Conservation (phyloP, 495 filamentous ascomycete genomes). For the Neurospora pannonica region DNA sequence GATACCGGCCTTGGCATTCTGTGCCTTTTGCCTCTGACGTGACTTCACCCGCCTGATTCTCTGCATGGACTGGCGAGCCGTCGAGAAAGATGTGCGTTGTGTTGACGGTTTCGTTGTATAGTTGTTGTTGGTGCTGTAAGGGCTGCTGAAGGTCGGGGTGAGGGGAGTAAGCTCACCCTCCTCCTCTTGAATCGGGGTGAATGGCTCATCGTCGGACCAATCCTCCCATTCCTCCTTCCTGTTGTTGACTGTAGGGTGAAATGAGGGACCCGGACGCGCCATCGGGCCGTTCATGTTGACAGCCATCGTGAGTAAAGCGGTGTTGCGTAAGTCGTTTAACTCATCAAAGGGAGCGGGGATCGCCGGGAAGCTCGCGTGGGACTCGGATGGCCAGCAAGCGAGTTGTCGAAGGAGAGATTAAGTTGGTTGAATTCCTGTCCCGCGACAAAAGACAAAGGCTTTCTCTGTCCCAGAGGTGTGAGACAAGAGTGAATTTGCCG, state of each 20-base stretch:
- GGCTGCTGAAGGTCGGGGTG: constrained; percentile 5
- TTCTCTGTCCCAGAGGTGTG: not conserved
- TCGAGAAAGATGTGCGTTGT: constrained; percentile 9
- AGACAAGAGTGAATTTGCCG: not conserved
- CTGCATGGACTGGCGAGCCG: constrained; percentile 23
- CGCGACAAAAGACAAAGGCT: not conserved
- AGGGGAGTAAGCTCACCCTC: constrained; percentile 21
- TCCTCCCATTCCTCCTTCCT: constrained; percentile 40
- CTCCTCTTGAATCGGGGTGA: constrained; percentile 14
- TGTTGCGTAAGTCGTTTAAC: not conserved
- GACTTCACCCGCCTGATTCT: constrained; percentile 35
- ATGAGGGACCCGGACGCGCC: not conserved
- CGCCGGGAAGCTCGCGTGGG: not conserved
- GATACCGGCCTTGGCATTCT: constrained; percentile 51
- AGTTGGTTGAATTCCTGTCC: not conserved
- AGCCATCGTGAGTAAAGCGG: not conserved
- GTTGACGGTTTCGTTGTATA: constrained; percentile 4
- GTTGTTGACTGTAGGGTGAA: constrained; percentile 1
- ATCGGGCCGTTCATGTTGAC: constrained; percentile 12
- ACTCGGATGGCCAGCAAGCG: not conserved
- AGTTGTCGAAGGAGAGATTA: not conserved
- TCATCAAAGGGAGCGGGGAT: not conserved
- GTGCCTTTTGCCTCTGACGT: constrained; percentile 40
- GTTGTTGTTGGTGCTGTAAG: constrained; percentile 4
- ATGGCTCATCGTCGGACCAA: constrained; percentile 32